Base-by-base conservation (phyloP, 1,284 basidiomycete species). In the Kalmanozyma brasiliensis region DNA sequence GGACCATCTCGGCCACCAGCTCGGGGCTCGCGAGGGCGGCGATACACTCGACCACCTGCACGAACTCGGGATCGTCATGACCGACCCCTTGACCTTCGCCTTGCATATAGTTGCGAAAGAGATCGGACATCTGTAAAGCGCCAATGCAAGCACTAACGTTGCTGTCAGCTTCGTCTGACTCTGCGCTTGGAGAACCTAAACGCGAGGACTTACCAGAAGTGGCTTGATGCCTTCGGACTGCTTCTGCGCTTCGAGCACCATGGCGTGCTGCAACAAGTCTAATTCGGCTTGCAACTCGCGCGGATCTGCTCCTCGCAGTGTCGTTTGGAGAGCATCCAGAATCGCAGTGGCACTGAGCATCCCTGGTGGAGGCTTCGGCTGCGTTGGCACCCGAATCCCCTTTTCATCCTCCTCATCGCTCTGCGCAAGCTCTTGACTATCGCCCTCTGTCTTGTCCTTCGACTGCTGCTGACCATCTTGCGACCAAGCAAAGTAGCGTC, bases 301-400 rank as follows among this genome's bases (percentile, higher is more conserved):
- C 26, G 20, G 17, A 8, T 29, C n/a, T 4, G 20, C n/a, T 29
- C 63, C 63, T 17, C 40, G 34, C 29, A 59, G 34, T 8, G 13
- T 19, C 16, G 37, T 11, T 3, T 29, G 20, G 1, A 67, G 51
- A 24, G 48, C 24, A 3, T 67, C 58, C 1, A 78, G 73, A 6
- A 82, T 58, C 0, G 51, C 34, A 0, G 33, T 9, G 3, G 81
- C 78, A 49, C 79, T 69, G 17, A 81, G 70, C 60, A 80, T 82
- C 4, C 82, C 82, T 4, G 81, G 81, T 14, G 82, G 82, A 2
- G 79, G 72, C 1, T 56, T 61, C 0, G 52, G 55, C 6, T 74
- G 63, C 26, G 74, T 73, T 0, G 65, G 58, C 10, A 55, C 35
- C 11, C 76, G 69, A 3, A n/a, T n/a, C n/a, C n/a, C n/a, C n/a